A percentile compares a stretch with the other conserved stretches of the same genome.
Conservation (phyloP, 306 rosid genomes). For the Cucumis melo region DNA sequence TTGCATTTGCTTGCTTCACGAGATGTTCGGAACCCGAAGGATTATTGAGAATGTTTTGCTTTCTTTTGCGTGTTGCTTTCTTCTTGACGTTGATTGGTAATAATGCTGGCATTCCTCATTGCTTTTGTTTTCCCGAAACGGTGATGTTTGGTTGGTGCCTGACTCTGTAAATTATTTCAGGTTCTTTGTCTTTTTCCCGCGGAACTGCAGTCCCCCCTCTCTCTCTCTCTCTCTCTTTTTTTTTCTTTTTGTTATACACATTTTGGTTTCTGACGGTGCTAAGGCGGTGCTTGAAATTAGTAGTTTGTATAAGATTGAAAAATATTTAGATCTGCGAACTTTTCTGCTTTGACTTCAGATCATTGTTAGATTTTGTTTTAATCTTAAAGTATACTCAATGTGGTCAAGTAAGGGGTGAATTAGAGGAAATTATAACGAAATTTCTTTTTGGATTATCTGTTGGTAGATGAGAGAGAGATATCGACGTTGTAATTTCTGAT, state of each 20-base stretch:
- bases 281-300: background rate
- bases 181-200: background rate
- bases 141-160: background rate
- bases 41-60: conserved; percentile 1
- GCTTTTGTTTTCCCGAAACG: background rate
- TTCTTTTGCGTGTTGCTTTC: background rate
- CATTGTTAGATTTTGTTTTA: background rate
- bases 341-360: background rate
- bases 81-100: background rate
- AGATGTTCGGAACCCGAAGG: background rate
- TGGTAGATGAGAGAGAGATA: background rate
- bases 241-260: background rate
- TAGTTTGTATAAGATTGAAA: background rate
- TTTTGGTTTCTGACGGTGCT: background rate
- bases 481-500: background rate
- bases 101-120: background rate
- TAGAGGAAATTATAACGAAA: background rate
- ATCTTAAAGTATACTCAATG: background rate
- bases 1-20: background rate
- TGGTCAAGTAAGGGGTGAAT: background rate
- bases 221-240: background rate
- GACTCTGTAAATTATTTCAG: background rate
- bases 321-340: background rate
- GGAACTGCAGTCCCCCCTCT: background rate
- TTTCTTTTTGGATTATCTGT: background rate